Conservation (phyloP, 441 rosid species). For the Isatis lusitanica region DNA sequence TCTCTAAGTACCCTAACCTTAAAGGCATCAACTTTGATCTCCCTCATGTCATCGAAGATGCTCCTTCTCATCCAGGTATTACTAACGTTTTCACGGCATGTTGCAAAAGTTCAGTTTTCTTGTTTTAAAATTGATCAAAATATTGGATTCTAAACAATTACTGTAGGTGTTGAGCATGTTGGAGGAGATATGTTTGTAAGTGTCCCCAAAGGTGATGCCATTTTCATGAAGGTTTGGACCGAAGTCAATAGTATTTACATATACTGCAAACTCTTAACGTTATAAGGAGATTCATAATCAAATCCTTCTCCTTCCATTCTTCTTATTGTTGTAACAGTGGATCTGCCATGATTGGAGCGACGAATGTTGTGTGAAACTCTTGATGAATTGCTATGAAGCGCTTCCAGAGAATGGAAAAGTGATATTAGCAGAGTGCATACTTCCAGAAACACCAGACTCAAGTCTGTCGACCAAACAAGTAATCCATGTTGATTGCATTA, state of each 20-base stretch:
- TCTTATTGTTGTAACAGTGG: constrained; percentile 47
- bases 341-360: constrained; percentile 90
- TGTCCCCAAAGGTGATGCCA: constrained; percentile 71
- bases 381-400: constrained; percentile 66
- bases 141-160: neutral
- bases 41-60: constrained; percentile 64
- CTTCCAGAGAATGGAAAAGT: constrained; percentile 73
- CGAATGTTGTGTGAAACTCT: constrained; percentile 57
- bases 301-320: neutral
- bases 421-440: constrained; percentile 61
- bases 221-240: constrained; percentile 71
- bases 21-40: constrained; percentile 81
- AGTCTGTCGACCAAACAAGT: constrained; percentile 57
- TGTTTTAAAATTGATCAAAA: neutral
- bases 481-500: constrained; percentile 61
- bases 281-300: neutral
- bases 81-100: neutral
- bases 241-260: neutral
- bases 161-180: constrained; percentile 65
- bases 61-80: constrained; percentile 57
- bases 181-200: constrained; percentile 84
- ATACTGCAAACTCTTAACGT: neutral
- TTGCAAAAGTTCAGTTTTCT: neutral
- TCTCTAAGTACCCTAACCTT: constrained; percentile 58
- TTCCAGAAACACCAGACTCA: constrained; percentile 59